Percentiles rank a stretch among this genome's conserved stretches.
Evolutionary conservation across 176 grass and related monocot genomes (phyloP).

Genomic region (Phyllostachys edulis): DNA sequence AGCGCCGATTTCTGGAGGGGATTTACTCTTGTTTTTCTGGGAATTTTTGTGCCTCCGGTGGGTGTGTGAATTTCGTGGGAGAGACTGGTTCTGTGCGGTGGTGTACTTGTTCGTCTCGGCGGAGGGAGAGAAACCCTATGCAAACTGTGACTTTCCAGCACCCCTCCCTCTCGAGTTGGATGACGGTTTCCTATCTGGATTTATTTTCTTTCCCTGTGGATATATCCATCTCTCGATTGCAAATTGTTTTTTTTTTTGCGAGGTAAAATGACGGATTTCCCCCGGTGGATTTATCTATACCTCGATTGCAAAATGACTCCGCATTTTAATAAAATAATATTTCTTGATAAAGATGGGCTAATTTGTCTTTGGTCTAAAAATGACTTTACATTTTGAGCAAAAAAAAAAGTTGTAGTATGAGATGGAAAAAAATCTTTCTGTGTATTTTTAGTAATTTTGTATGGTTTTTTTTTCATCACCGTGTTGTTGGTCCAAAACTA

Average conservation of each 20-base stretch:
- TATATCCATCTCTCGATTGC: not conserved
- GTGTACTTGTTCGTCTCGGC: constrained; percentile 29
- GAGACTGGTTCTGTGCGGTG: constrained; percentile 33
- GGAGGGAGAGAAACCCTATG: constrained; percentile 45
- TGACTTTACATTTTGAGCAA: not conserved
- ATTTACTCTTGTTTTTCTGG: not conserved
- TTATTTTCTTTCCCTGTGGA: not conserved
- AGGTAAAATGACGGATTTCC: not conserved
- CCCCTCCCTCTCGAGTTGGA: not conserved
- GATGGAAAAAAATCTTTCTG: not conserved
- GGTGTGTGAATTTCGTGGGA: constrained; percentile 37
- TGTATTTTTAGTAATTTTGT: not conserved
- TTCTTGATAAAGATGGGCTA: not conserved
- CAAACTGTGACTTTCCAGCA: constrained; percentile 34
- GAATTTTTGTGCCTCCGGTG: constrained; percentile 29
- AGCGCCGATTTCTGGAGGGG: constrained; percentile 33
- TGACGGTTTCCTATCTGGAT: constrained; percentile 31
- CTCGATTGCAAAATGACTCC: not conserved
- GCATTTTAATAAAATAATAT: not conserved
- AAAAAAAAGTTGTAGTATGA: no score
- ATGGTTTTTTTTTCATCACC: not conserved
- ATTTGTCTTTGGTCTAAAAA: not conserved
- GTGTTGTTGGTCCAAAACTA: not conserved
- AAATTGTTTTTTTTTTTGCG: not conserved
- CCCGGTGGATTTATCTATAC: not conserved